Conservation (phyloP, 305 asterid species). For the Fraxinus greggii region DNA sequence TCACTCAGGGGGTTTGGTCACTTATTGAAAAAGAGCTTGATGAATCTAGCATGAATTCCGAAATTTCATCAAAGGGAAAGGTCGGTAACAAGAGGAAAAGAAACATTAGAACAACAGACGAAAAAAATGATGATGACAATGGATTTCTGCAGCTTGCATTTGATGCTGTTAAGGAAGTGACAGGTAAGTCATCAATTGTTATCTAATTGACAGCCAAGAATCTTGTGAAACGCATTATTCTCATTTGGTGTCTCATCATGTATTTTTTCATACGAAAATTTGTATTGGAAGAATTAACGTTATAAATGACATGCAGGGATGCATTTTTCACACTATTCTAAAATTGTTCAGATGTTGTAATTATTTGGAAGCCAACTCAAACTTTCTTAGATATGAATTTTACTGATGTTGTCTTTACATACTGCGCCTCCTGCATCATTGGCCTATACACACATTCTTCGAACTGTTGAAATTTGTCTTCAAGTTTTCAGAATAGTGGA, state of each 20-base stretch:
- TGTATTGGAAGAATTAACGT: not conserved
- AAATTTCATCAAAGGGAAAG: not conserved
- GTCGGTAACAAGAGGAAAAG: slow-evolving; percentile 3
- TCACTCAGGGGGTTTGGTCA: slow-evolving; percentile 65
- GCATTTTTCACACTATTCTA: not conserved
- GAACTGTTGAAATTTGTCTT: not conserved
- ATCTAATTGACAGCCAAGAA: not conserved
- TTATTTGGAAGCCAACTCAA: not conserved
- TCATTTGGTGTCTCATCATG: not conserved
- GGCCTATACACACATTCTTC: not conserved
- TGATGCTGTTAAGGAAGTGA: slow-evolving; percentile 19
- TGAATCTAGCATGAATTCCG: slow-evolving; percentile 24
- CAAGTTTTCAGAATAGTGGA: not conserved
- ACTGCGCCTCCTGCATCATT: not conserved
- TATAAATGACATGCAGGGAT: not conserved
- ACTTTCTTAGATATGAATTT: not conserved
- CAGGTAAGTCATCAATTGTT: slow-evolving; percentile 13
- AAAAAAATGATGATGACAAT: not conserved
- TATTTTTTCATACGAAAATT: not conserved
- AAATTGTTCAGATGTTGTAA: not conserved
- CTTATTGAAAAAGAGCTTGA: slow-evolving; percentile 42
- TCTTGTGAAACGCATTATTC: not conserved
- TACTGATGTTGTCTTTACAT: not conserved
- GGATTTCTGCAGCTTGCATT: slow-evolving; percentile 11
- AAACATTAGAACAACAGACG: not conserved